A percentile compares a stretch with the other conserved stretches of the same genome.
Conservation (phyloP, 768 basidiomycete genomes). For the Russula earlei region DNA sequence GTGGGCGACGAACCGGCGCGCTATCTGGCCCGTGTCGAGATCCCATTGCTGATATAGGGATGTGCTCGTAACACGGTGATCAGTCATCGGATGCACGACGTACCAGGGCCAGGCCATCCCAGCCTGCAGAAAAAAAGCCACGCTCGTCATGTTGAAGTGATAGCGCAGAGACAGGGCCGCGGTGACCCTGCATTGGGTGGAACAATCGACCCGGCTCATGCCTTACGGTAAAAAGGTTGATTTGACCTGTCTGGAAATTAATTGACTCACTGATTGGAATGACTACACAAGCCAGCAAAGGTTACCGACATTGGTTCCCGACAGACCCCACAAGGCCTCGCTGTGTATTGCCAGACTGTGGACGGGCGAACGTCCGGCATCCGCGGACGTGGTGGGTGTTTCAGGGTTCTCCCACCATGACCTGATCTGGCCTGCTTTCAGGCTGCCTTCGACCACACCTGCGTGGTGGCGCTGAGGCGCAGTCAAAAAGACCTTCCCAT, state of each 20-base stretch:
- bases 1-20: slow-evolving; percentile 72
- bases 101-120: slow-evolving; percentile 87
- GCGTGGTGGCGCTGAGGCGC: slow-evolving; percentile 85
- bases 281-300: slow-evolving; percentile 25
- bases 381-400: slow-evolving; percentile 2
- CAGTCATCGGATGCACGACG: slow-evolving; percentile 27
- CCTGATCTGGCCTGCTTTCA: slow-evolving; percentile 79
- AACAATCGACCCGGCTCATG: slow-evolving; percentile 80
- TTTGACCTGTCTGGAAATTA: slow-evolving; percentile 60
- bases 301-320: slow-evolving; percentile 66
- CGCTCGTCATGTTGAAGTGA: slow-evolving; percentile 75
- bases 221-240: slow-evolving; percentile 87
- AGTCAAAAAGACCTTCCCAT: slow-evolving; percentile 78
- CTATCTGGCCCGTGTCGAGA: slow-evolving; percentile 77
- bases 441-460: slow-evolving; percentile 83
- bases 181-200: slow-evolving; percentile 67
- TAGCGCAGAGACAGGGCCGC: slow-evolving; percentile 78
- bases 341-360: slow-evolving; percentile 88
- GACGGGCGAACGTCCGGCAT: slow-evolving; percentile 48
- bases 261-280: slow-evolving; percentile 6
- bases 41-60: slow-evolving; percentile 82
- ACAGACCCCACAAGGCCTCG: slow-evolving; percentile 87
- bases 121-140: slow-evolving; percentile 81
- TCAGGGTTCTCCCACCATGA: slow-evolving; percentile 86
- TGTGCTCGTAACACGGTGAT: slow-evolving; percentile 5